These are phyloP conservation scores for Ichthyophonus hoferi DNA, from an alignment of 208 protist genomes.

Conservation along the genomic window DNA sequence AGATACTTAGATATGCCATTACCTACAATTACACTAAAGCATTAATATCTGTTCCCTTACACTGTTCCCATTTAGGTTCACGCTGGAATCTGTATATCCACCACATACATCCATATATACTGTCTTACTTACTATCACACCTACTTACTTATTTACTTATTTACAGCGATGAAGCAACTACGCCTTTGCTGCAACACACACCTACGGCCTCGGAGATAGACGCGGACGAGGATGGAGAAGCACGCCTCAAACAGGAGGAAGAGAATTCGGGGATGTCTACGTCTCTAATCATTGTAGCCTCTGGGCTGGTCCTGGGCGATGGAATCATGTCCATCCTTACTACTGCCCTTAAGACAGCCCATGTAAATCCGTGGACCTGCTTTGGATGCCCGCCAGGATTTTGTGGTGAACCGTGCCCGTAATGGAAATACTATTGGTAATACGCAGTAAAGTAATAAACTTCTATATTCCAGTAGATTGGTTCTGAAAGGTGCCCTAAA, in stretches of 20 bases:
- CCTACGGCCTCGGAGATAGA: too few species aligned
- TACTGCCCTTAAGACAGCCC: neutral
- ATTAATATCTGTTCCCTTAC: neutral
- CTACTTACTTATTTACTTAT: too few species aligned
- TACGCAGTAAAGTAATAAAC: too few species aligned
- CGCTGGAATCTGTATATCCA: too few species aligned
- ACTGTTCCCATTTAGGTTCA: too few species aligned
- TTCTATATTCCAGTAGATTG: neutral
- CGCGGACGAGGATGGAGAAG: neutral
- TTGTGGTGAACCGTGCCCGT: conserved; percentile 17
- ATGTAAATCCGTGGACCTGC: conserved; percentile 14
- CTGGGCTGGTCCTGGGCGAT: conserved; percentile 26
- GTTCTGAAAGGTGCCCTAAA: neutral
- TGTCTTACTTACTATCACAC: too few species aligned
- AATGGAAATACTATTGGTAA: too few species aligned
- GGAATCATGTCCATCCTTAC: conserved; percentile 26
- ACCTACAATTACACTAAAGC: neutral
- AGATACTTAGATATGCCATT: neutral
- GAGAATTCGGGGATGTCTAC: neutral
- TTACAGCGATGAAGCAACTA: too few species aligned
- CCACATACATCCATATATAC: too few species aligned
- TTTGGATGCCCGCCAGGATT: neutral
- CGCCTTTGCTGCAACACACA: too few species aligned
- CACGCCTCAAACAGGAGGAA: neutral
- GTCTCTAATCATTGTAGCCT: conserved; percentile 9